phyloP scores from a whole-genome alignment of 2,329 filamentous ascomycete genomes.

The Fusarium chlamydosporum region DNA sequence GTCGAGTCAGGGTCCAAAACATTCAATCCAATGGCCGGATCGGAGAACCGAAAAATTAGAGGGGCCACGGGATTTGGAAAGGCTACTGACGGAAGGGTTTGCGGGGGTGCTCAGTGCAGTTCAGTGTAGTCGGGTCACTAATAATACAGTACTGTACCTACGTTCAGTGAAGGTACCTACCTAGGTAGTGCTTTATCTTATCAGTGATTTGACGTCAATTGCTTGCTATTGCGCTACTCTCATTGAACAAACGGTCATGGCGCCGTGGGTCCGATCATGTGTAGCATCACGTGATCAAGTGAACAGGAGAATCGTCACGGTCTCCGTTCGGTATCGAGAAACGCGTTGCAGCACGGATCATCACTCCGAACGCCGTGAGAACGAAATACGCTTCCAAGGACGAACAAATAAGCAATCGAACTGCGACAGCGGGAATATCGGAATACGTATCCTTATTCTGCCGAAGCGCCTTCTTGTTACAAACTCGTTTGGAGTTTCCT shows the following conservation, averaged over 20 bases:
- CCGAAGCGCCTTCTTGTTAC: neutral
- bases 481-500: neutral
- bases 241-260: constrained; percentile 9
- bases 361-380: constrained; percentile 33
- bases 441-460: constrained; percentile 3
- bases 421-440: constrained; percentile 24
- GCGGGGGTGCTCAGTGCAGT: constrained; percentile 25
- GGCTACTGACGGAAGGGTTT: constrained; percentile 4
- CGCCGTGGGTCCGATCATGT: constrained; percentile 38
- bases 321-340: constrained; percentile 19
- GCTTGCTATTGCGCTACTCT: neutral
- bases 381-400: neutral
- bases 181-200: constrained; percentile 43
- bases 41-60: constrained; percentile 48
- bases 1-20: constrained; percentile 42
- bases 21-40: constrained; percentile 38
- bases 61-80: constrained; percentile 35
- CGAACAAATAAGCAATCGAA: neutral
- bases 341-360: constrained; percentile 37
- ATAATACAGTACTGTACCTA: constrained; percentile 9
- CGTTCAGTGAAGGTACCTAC: neutral
- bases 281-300: neutral
- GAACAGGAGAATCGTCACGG: constrained; percentile 12
- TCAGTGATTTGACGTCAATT: constrained; percentile 43
- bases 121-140: neutral